Base-by-base conservation (phyloP, 2,329 filamentous ascomycete genomes). In the Cladophialophora psammophila region DNA sequence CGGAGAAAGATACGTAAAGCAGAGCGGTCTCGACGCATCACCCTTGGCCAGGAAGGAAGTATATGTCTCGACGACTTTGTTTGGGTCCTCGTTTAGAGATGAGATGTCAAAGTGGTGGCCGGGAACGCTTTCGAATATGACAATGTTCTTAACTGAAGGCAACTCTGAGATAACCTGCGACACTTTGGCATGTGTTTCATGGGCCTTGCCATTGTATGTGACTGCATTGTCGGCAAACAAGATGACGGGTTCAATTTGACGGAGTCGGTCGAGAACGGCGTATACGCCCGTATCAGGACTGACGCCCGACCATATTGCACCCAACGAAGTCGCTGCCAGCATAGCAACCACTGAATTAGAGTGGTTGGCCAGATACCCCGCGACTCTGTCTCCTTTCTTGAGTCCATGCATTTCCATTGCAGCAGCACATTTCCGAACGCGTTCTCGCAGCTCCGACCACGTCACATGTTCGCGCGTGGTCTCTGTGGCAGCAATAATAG, bases 241-340 rank as follows among this genome's bases (percentile, higher is more conserved):
- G 0, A 96, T 80, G 66, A 87, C 88, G 3, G 95, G 94, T 68
- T 90, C 87, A 72, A 98, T 95, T 81, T 98, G 95, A 54, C 86
- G 86, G 68, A 98, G 81, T 7, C 95, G 87, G 76, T 98, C 95
- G 32, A 98, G 81, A 0, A 98, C 94, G 15, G 94, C 94, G 73
- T 92, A 92, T 1, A 96, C 92, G 10, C 94, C 94, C 15, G 91
- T 97, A 77, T 98, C 94, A 2, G 94, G 93, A 74, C 92, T 96
- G 57, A 97, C 92, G 6, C 91, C 91, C 0, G 94, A 97, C 94
- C 94, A 98, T 42, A 97, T 87, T 15, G 91, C 94, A 35, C 95
- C 95, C 1, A 97, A 78, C 0, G 92, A 88, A 0, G 93, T 89
- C 0, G 93, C 87, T 1, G 92, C 91, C 36, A 99, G 84, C 89